phyloP scores from a whole-genome alignment of 2,329 filamentous ascomycete species.

The Sarocladium strictum region DNA sequence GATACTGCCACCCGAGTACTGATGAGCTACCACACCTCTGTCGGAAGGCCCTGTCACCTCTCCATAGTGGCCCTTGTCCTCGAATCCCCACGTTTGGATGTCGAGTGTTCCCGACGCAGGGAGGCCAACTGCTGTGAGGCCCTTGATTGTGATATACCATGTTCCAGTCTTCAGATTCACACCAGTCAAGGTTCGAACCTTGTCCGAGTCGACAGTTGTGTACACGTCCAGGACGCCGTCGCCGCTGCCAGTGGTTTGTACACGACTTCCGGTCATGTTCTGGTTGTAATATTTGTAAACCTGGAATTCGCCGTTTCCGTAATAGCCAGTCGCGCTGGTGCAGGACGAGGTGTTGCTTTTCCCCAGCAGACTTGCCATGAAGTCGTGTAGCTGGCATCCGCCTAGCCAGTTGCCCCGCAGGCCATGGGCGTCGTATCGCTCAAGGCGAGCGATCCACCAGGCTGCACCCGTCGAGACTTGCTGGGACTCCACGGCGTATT shows the following conservation, averaged over 20 bases:
- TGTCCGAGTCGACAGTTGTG: not conserved
- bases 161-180: not conserved
- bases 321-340: slow-evolving; percentile 7
- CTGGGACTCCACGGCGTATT: slow-evolving; percentile 6
- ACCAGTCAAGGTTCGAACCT: not conserved
- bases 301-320: slow-evolving; percentile 11
- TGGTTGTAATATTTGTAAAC: slow-evolving; percentile 12
- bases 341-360: slow-evolving; percentile 1
- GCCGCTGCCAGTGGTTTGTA: slow-evolving; percentile 1
- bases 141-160: not conserved
- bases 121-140: not conserved
- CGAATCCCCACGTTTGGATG: not conserved
- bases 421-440: slow-evolving; percentile 9
- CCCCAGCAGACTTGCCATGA: slow-evolving; percentile 4
- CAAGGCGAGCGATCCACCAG: slow-evolving; percentile 3
- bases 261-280: slow-evolving; percentile 10
- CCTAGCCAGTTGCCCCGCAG: slow-evolving; percentile 9
- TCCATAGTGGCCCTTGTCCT: not conserved
- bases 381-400: slow-evolving; percentile 6
- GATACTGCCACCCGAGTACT: not conserved
- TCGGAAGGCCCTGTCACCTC: not conserved
- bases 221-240: slow-evolving; percentile 10
- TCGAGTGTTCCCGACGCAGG: not conserved
- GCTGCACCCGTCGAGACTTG: slow-evolving; percentile 2
- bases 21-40: not conserved